These are phyloP conservation scores for Platanus orientalis DNA, from an alignment of 164 flowering plant genomes.

Conservation along the genomic window DNA sequence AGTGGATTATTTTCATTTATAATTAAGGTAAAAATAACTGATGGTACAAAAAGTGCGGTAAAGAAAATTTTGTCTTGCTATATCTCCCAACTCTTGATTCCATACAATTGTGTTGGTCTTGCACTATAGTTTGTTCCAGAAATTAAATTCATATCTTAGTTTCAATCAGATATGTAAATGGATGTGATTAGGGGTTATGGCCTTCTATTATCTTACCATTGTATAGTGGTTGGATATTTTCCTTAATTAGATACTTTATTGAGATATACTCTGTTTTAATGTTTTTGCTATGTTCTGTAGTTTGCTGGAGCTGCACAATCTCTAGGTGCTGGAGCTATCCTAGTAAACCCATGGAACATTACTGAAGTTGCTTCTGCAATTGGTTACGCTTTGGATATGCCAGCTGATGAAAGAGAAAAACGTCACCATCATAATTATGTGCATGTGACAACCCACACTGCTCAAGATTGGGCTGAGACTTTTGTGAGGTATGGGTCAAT, in stretches of 20 bases:
- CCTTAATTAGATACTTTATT: neutral
- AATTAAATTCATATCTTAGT: no score
- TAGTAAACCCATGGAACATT: conserved; percentile 97
- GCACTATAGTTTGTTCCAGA: no score
- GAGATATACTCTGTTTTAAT: neutral
- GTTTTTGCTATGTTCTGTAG: conserved; percentile 32
- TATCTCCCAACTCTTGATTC: no score
- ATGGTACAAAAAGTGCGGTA: no score
- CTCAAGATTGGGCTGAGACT: conserved; percentile 97
- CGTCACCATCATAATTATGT: conserved; percentile 70
- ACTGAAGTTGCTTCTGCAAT: conserved; percentile 85
- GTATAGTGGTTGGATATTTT: neutral
- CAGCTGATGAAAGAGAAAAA: conserved; percentile 74
- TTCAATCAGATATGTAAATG: neutral
- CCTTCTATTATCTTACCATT: neutral
- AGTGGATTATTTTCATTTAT: no score
- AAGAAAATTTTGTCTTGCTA: no score
- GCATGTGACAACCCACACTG: conserved; percentile 84
- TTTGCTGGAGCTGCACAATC: conserved; percentile 99
- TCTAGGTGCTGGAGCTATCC: conserved; percentile 95
- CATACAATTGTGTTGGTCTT: no score
- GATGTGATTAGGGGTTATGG: neutral
- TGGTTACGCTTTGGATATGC: conserved; percentile 66
- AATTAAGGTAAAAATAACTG: no score
- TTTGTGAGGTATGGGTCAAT: conserved; percentile 65